Evolutionary conservation across 371 early-diverging fungal species (phyloP).

Genomic region (Mucor mucedo): DNA sequence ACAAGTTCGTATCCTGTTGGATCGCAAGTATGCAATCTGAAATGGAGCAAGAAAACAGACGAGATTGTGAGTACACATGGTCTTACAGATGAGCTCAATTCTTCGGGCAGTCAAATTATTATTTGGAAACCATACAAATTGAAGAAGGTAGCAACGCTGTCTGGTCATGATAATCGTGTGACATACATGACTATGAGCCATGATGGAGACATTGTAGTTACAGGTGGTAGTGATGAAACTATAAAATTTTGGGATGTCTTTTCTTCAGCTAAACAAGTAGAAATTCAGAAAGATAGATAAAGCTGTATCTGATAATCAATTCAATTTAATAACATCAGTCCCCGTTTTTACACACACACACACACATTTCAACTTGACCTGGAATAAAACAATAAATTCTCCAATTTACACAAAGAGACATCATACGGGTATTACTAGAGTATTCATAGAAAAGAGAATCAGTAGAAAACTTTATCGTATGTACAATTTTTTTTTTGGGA

Average conservation of each 20-base stretch:
- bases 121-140: conserved; percentile 91
- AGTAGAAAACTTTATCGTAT: too few species aligned
- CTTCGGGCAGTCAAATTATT: conserved; percentile 83
- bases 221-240: conserved; percentile 94
- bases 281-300: conserved; percentile 17
- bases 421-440: too few species aligned
- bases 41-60: conserved; percentile 83
- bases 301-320: conserved; percentile 23
- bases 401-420: too few species aligned
- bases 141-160: conserved; percentile 66
- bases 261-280: conserved; percentile 16
- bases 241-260: conserved; percentile 93
- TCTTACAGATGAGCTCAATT: conserved; percentile 49
- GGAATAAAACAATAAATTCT: too few species aligned
- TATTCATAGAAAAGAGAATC: too few species aligned
- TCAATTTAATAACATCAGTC: too few species aligned
- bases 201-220: conserved; percentile 90
- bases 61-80: conserved; percentile 96
- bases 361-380: too few species aligned
- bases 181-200: conserved; percentile 87
- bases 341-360: too few species aligned
- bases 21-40: conserved; percentile 80
- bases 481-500: too few species aligned
- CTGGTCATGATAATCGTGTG: conserved; percentile 85
- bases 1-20: conserved; percentile 62